Conservation (phyloP, 2,329 filamentous ascomycete genomes). For the Stemphylium lycopersici region DNA sequence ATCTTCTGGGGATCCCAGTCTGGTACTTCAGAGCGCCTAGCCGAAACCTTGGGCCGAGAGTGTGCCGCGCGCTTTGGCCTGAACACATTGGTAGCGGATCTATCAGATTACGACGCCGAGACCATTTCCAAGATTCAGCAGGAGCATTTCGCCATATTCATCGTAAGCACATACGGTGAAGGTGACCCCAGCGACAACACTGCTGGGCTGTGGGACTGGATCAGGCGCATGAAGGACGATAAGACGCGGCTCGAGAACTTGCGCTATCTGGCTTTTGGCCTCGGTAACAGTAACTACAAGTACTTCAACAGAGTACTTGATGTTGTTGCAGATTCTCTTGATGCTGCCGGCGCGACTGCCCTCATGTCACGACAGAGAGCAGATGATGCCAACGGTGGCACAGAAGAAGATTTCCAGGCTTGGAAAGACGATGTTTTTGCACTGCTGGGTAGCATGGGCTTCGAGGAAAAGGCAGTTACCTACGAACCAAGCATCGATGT, state of each 20-base stretch:
- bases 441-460: too few relatives aligned
- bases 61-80: slow-evolving; percentile 33
- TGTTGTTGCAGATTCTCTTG: slow-evolving; percentile 25
- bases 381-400: too few relatives aligned
- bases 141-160: too few relatives aligned
- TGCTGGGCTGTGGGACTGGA: slow-evolving; percentile 43
- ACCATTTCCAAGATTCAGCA: too few relatives aligned
- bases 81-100: too few relatives aligned
- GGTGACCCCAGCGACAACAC: slow-evolving; percentile 51
- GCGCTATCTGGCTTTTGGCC: slow-evolving; percentile 52
- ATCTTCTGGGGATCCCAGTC: slow-evolving; percentile 60
- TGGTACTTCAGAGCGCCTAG: slow-evolving; percentile 55
- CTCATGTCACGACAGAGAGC: too few relatives aligned
- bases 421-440: too few relatives aligned
- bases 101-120: too few relatives aligned
- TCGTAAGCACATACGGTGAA: slow-evolving; percentile 30
- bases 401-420: too few relatives aligned
- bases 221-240: slow-evolving; percentile 36
- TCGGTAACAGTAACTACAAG: slow-evolving; percentile 57
- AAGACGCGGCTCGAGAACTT: slow-evolving; percentile 34
- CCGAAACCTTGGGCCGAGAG: slow-evolving; percentile 51
- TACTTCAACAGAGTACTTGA: slow-evolving; percentile 54
- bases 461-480: too few relatives aligned
- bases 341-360: too few relatives aligned
- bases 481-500: too few relatives aligned